Percentiles rank a stretch among this genome's conserved stretches.
Evolutionary conservation across 805 yeast species (phyloP).

Genomic region (Candida sonorensis): DNA sequence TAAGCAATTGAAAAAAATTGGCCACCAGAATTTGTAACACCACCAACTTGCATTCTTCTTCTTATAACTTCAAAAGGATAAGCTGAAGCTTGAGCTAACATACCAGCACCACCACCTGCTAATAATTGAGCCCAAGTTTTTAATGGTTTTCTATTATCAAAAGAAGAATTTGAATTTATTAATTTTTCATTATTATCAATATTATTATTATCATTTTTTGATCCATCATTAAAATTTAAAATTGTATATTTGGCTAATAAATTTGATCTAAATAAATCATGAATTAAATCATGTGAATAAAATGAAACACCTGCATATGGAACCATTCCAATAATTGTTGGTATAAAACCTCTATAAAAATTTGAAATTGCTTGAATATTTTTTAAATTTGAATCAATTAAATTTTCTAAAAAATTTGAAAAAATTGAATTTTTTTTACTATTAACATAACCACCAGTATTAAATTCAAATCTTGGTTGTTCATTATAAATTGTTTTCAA

Average conservation of each 20-base stretch:
- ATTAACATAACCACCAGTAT: slow-evolving; percentile 23
- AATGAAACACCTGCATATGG: slow-evolving; percentile 98
- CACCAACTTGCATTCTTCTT: slow-evolving; percentile 94
- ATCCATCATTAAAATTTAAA: too few relatives aligned
- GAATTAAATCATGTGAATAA: slow-evolving; percentile 86
- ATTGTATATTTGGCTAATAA: slow-evolving; percentile 48
- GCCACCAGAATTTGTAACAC: slow-evolving; percentile 53
- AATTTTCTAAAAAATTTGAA: slow-evolving; percentile 23
- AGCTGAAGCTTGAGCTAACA: slow-evolving; percentile 88
- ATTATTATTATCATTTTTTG: too few relatives aligned
- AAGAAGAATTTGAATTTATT: slow-evolving; percentile 28
- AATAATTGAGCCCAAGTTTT: slow-evolving; percentile 85
- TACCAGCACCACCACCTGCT: slow-evolving; percentile 96
- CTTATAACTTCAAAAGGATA: slow-evolving; percentile 95
- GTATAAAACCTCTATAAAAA: slow-evolving; percentile 90
- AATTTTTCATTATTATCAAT: slow-evolving; percentile 2
- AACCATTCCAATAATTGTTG: slow-evolving; percentile 91
- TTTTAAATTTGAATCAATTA: slow-evolving; percentile 28
- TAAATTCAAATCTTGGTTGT: slow-evolving; percentile 24
- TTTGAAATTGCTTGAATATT: slow-evolving; percentile 41
- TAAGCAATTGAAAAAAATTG: slow-evolving; percentile 44
- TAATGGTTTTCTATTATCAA: slow-evolving; percentile 55
- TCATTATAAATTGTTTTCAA: slow-evolving; percentile 27
- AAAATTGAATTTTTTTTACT: slow-evolving; percentile 25
- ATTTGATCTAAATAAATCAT: slow-evolving; percentile 73